phyloP scores from a whole-genome alignment of 1,284 basidiomycete genomes.

The Cryptococcus sp. region DNA sequence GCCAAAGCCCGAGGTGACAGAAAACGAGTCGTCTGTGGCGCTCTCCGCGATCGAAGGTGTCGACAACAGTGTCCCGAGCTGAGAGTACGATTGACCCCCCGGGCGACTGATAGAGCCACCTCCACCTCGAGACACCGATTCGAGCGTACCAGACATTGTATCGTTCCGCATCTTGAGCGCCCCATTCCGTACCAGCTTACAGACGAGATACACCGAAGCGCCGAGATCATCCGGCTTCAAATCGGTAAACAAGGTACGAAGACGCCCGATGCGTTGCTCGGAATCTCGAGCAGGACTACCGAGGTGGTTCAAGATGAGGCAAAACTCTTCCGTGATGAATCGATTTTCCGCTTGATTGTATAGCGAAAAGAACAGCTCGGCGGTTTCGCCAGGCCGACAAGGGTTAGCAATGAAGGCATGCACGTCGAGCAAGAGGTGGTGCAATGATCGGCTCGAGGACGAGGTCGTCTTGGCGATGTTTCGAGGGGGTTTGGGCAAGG shows the following conservation, averaged over 20 bases:
- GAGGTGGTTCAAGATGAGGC: conserved; percentile 82
- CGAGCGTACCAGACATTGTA: neutral
- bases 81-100: conserved; percentile 18
- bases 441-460: conserved; percentile 28
- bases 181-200: conserved; percentile 83
- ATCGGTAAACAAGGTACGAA: conserved; percentile 84
- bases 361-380: conserved; percentile 88
- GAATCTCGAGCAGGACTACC: conserved; percentile 76
- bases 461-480: conserved; percentile 35
- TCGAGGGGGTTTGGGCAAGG: neutral
- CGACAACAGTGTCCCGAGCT: conserved; percentile 9
- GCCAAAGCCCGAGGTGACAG: conserved; percentile 38
- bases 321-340: conserved; percentile 93
- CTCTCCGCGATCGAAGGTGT: conserved; percentile 24
- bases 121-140: neutral
- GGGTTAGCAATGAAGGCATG: conserved; percentile 86
- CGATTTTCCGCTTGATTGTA: conserved; percentile 75
- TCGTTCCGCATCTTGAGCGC: conserved; percentile 60
- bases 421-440: conserved; percentile 82
- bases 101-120: conserved; percentile 20
- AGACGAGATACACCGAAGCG: conserved; percentile 78
- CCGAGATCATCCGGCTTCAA: conserved; percentile 78
- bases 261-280: conserved; percentile 48
- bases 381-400: conserved; percentile 82
- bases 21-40: conserved; percentile 41